These are phyloP conservation scores for Ogataea nonfermentans DNA, from an alignment of 805 yeast species.

Conservation along the genomic window DNA sequence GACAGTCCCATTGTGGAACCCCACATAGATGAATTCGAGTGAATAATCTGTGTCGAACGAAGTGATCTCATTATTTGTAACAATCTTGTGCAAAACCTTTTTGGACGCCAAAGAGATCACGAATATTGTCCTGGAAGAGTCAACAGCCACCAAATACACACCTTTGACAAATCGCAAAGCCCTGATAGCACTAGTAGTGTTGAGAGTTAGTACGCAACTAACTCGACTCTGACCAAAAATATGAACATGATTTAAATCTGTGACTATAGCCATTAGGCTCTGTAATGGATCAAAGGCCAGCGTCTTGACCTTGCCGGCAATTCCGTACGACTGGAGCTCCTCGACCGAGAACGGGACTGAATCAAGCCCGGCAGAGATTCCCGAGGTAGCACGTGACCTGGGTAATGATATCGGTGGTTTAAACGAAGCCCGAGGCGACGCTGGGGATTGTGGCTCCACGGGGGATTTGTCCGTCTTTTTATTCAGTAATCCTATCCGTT, in stretches of 20 bases:
- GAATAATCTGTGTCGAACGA: conserved; percentile 80
- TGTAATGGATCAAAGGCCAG: conserved; percentile 87
- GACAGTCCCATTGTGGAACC: conserved; percentile 72
- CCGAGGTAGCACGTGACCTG: conserved; percentile 9
- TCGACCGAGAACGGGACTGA: conserved; percentile 28
- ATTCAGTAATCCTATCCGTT: conserved; percentile 16
- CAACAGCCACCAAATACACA: conserved; percentile 72
- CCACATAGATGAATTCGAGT: conserved; percentile 81
- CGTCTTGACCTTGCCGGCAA: conserved; percentile 62
- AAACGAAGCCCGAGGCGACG: conserved; percentile 11
- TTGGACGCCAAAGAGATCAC: conserved; percentile 71
- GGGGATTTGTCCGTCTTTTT: conserved; percentile 13
- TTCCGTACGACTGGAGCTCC: conserved; percentile 47
- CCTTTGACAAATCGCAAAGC: conserved; percentile 73
- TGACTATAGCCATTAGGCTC: conserved; percentile 77
- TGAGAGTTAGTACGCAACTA: conserved; percentile 59
- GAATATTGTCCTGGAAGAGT: conserved; percentile 55
- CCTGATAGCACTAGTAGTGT: conserved; percentile 48
- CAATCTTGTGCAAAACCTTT: conserved; percentile 55
- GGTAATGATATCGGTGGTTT: conserved; percentile 14
- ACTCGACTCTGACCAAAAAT: conserved; percentile 85
- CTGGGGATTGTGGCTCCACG: conserved; percentile 4
- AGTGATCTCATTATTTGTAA: conserved; percentile 65
- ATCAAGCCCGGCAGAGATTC: conserved; percentile 33
- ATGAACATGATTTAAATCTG: conserved; percentile 65